These are phyloP conservation scores for Boletus rubroflammeus DNA, from an alignment of 768 basidiomycete species.

Conservation along the genomic window DNA sequence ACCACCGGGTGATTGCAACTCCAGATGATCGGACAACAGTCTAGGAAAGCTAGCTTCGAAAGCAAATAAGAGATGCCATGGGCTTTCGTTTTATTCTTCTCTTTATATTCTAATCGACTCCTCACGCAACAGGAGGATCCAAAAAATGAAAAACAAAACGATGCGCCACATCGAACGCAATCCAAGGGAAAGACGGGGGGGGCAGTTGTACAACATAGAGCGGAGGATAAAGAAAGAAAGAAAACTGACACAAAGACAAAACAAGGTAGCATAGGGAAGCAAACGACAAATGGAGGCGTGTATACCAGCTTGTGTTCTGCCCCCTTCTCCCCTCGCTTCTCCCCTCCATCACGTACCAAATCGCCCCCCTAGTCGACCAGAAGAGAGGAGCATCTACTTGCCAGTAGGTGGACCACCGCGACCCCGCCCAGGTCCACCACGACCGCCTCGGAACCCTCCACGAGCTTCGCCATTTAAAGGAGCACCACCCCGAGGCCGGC, in stretches of 20 bases:
- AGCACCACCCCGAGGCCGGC: slow-evolving; percentile 58
- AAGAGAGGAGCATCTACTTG: slow-evolving; percentile 17
- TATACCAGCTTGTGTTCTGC: slow-evolving; percentile 9
- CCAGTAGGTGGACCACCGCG: slow-evolving; percentile 33
- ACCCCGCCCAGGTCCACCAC: slow-evolving; percentile 43
- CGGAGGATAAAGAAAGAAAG: not conserved
- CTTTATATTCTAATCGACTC: slow-evolving; percentile 18
- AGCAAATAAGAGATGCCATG: not conserved
- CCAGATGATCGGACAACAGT: not conserved
- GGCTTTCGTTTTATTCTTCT: not conserved
- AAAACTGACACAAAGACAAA: slow-evolving; percentile 7
- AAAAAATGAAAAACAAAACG: slow-evolving; percentile 7
- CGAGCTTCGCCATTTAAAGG: slow-evolving; percentile 48
- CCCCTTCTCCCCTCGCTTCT: not conserved
- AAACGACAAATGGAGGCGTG: slow-evolving; percentile 10
- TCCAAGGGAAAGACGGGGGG: slow-evolving; percentile 11
- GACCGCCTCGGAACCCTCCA: slow-evolving; percentile 46
- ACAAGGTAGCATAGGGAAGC: slow-evolving; percentile 13
- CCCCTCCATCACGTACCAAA: slow-evolving; percentile 1
- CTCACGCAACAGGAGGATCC: slow-evolving; percentile 25
- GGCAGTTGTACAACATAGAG: slow-evolving; percentile 15
- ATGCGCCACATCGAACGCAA: slow-evolving; percentile 9
- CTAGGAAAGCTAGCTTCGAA: not conserved
- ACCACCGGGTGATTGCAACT: no score
- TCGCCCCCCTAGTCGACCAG: not conserved